Evolutionary conservation across 1,284 basidiomycete genomes (phyloP), one percentile per base, ranked within the genome.

Genomic region (Malassezia nana): DNA sequence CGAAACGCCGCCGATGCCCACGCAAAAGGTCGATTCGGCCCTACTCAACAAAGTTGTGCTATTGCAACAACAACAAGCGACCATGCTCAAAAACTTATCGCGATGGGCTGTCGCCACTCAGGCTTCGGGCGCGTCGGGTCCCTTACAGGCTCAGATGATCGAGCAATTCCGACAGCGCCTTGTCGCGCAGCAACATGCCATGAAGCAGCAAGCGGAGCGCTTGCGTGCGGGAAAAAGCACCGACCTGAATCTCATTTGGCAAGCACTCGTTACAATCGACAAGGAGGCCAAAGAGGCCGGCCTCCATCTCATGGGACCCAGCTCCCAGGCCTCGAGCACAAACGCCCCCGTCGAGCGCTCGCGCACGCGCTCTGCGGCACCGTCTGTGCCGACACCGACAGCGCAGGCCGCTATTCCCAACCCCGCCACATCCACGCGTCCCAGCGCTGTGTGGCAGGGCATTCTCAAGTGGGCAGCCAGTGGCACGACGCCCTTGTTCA

Each of bases 201-300:
- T 68, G 33, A 60, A 61, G 43, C 53, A 50, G 45, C 51, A 66
- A 22, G 55, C 62, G 3, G 59, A 63, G 8, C 44, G 49, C 10
- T 48, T 68, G n/a, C 46, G 59, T 6, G 46, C 55, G 13, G 62
- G 65, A 2, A 47, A 43, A 7, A 54, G 57, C 25, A 51, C 59
- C 4, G 54, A 66, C 29, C 59, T 68, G 44, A 65, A 64, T 29
- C 54, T 55, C 2, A 58, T 60, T 28, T 30, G 66, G 28, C 65
- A 64, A 46, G 58, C 61, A 25, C 53, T 68, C 44, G 58, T 66
- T 25, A 63, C 57, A 12, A 68, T 68, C 31, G 65, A 66, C 28
- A 66, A 64, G 49, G 66, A 68, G 46, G 66, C 66, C 3, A 55
- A 47, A 30, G 63, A 68, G 39, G 59, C 63, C 50, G 65, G 65